Evolutionary conservation across 1,284 basidiomycete species (phyloP).

Genomic region (Phellinidium pouzarii): DNA sequence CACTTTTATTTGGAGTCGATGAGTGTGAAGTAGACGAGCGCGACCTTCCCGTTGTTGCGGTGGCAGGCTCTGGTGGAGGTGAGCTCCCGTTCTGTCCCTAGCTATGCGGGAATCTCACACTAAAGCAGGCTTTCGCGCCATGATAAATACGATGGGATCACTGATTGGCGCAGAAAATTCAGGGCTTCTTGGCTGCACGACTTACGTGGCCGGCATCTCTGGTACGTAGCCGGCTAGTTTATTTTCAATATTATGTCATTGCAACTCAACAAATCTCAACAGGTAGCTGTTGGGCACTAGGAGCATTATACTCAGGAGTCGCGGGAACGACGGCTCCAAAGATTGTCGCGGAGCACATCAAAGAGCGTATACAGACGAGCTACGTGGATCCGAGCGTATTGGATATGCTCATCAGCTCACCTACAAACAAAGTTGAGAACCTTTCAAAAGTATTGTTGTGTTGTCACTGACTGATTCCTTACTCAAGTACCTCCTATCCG

Average conservation of each 20-base stretch:
- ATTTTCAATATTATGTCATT: not conserved
- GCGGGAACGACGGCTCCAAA: constrained; percentile 25
- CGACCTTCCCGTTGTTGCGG: constrained; percentile 36
- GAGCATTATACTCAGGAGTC: constrained; percentile 34
- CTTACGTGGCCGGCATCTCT: constrained; percentile 35
- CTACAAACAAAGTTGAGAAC: constrained; percentile 31
- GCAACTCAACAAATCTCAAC: not conserved
- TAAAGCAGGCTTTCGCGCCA: constrained; percentile 31
- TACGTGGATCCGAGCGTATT: constrained; percentile 34
- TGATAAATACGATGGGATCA: constrained; percentile 36
- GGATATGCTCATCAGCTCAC: constrained; percentile 30
- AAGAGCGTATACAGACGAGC: constrained; percentile 30
- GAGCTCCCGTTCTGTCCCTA: constrained; percentile 7
- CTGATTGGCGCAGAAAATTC: constrained; percentile 29
- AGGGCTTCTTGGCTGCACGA: constrained; percentile 31
- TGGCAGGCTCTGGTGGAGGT: constrained; percentile 38
- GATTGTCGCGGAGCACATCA: constrained; percentile 28
- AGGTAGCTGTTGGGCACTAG: constrained; percentile 35
- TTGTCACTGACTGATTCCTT: not conserved
- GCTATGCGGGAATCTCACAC: not conserved
- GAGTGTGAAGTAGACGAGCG: constrained; percentile 32
- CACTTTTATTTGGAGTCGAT: constrained; percentile 30
- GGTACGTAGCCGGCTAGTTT: constrained; percentile 21
- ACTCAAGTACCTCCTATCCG: constrained; percentile 26
- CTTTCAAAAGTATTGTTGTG: too few relatives aligned